Evolutionary conservation across 2,329 filamentous ascomycete genomes (phyloP).

Genomic region (Exophiala calicioides): DNA sequence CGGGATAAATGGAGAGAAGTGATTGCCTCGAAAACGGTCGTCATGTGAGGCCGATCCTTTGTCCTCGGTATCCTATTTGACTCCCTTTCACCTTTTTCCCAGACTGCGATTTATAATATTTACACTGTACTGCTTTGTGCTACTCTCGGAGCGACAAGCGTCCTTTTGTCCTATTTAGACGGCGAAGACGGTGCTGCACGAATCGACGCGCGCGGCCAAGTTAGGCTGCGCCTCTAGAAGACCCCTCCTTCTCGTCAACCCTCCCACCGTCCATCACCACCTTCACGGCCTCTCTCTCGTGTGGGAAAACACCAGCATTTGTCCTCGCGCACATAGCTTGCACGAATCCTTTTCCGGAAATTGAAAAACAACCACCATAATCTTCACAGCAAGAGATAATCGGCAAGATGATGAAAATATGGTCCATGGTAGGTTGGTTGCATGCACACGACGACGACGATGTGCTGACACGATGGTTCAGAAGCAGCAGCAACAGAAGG

Average conservation of each 20-base stretch:
- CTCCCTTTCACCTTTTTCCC: neutral
- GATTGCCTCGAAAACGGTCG: neutral
- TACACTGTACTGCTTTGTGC: neutral
- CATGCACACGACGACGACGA: neutral
- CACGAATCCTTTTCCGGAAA: no score
- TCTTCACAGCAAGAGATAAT: slow-evolving; percentile 12
- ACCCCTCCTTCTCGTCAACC: neutral
- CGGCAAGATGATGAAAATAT: slow-evolving; percentile 93
- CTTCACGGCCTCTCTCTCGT: no score
- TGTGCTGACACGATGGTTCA: slow-evolving; percentile 21
- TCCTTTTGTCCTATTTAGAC: no score
- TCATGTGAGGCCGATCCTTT: slow-evolving; percentile 4
- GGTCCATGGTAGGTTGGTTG: slow-evolving; percentile 78
- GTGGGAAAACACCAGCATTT: no score
- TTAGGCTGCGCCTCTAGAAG: neutral
- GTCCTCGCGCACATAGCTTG: no score
- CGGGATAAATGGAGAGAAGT: neutral
- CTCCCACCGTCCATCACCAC: no score
- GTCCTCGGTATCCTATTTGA: slow-evolving; percentile 2
- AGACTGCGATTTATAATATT: neutral
- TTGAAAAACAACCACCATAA: neutral
- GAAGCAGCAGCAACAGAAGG: slow-evolving; percentile 88
- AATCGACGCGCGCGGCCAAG: no score
- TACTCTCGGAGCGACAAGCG: no score
- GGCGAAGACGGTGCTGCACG: no score